Conservation (phyloP, 192 early-diverging fungal species). For the Entophlyctis luteolus region DNA sequence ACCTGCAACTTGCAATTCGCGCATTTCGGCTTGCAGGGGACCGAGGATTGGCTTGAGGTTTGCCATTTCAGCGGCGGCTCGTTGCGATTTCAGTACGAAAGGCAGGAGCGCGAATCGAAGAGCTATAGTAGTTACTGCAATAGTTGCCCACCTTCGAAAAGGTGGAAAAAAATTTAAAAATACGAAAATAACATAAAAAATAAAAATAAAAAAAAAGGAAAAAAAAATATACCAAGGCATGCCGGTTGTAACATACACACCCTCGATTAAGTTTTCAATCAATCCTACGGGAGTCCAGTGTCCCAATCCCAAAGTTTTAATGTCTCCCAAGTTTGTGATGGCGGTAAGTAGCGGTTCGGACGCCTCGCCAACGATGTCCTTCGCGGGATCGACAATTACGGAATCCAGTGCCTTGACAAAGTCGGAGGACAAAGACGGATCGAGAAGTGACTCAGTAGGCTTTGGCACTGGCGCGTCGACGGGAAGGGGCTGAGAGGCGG, state of each 20-base stretch:
- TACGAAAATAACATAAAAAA: background rate
- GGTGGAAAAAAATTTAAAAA: background rate
- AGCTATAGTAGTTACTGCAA: conserved; percentile 62
- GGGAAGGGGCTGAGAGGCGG: background rate
- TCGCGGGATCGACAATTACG: conserved; percentile 20
- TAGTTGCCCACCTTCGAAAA: conserved; percentile 78
- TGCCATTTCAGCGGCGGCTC: conserved; percentile 61
- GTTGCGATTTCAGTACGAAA: conserved; percentile 66
- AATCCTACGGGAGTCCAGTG: conserved; percentile 68
- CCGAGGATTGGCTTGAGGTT: conserved; percentile 71
- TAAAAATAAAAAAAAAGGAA: background rate
- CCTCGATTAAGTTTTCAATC: conserved; percentile 70
- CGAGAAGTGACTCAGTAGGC: background rate
- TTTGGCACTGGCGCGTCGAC: background rate
- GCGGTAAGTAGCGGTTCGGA: conserved; percentile 28
- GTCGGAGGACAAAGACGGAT: conserved; percentile 5
- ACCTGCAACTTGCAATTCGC: conserved; percentile 40
- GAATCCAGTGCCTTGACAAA: conserved; percentile 21
- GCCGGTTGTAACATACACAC: conserved; percentile 72
- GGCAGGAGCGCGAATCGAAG: conserved; percentile 72
- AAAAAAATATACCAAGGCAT: conserved; percentile 76
- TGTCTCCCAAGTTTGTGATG: conserved; percentile 77
- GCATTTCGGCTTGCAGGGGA: conserved; percentile 63
- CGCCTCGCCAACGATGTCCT: background rate
- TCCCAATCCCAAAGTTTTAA: conserved; percentile 76